These are phyloP conservation scores for Beauveria brongniartii DNA, from an alignment of 2,329 filamentous ascomycete genomes.

Conservation along the genomic window DNA sequence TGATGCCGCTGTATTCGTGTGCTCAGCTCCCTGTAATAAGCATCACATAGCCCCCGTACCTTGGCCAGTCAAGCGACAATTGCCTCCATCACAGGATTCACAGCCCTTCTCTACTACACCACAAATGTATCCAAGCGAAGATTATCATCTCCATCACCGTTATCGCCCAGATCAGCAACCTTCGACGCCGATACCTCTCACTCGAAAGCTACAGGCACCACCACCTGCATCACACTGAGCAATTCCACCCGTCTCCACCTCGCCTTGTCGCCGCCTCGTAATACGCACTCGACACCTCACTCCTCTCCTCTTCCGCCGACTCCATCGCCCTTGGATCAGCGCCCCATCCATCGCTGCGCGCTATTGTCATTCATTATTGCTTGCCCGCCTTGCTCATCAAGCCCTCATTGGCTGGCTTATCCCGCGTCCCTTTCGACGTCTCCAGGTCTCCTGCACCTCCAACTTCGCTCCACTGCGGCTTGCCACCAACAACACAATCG, in stretches of 20 bases:
- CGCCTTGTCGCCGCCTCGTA: neutral
- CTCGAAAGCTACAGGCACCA: neutral
- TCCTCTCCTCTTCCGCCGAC: neutral
- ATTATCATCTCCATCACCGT: neutral
- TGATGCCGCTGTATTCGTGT: no score
- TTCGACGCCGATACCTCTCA: neutral
- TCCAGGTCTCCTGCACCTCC: neutral
- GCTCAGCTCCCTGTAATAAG: no score
- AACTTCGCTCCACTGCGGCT: neutral
- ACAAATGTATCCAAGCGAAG: no score
- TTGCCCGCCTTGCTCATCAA: neutral
- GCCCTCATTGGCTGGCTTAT: neutral
- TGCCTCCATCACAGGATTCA: no score
- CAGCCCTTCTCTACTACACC: no score
- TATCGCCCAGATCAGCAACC: no score
- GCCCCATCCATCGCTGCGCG: slow-evolving; percentile 1
- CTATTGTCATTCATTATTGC: neutral
- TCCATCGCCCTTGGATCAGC: neutral
- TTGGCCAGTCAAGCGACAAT: no score
- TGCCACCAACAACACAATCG: neutral
- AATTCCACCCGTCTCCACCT: neutral
- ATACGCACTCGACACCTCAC: neutral
- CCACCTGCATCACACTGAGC: no score
- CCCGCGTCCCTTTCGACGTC: neutral
- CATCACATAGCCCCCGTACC: no score